Conservation (phyloP, 1,139 yeast genomes). For the Geotrichum cucujoidarum region DNA sequence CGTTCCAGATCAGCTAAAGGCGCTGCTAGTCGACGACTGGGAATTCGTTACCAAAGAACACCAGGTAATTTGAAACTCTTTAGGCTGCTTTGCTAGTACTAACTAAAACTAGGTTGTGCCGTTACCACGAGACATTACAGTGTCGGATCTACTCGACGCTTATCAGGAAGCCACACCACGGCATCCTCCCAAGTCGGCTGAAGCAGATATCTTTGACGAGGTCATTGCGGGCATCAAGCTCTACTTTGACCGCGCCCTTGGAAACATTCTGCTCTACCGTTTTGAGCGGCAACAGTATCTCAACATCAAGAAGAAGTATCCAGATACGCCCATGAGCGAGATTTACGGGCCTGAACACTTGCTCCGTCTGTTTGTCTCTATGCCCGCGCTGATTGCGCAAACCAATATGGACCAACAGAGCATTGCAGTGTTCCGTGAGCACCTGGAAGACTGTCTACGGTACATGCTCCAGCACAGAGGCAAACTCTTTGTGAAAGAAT, state of each 20-base stretch:
- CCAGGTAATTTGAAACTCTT: conserved; percentile 34
- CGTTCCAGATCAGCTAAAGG: conserved; percentile 63
- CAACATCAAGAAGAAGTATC: conserved; percentile 44
- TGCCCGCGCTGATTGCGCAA: conserved; percentile 76
- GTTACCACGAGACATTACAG: conserved; percentile 54
- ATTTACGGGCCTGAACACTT: conserved; percentile 77
- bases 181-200: conserved; percentile 37
- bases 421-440: conserved; percentile 49
- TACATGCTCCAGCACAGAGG: conserved; percentile 47
- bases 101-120: conserved; percentile 40
- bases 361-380: conserved; percentile 61
- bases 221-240: conserved; percentile 60
- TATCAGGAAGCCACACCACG: conserved; percentile 37
- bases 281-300: conserved; percentile 80
- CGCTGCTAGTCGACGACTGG: conserved; percentile 86
- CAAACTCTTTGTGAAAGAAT: conserved; percentile 44
- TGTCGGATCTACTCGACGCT: conserved; percentile 48
- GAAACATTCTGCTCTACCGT: conserved; percentile 70
- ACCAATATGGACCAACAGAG: conserved; percentile 79
- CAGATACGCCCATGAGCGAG: conserved; percentile 40
- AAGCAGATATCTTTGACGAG: conserved; percentile 57
- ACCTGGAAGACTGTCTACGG: conserved; percentile 50
- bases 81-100: not conserved
- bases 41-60: conserved; percentile 79
- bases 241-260: conserved; percentile 75